These are phyloP conservation scores for Tylopilus orsonianus DNA, from an alignment of 1,284 basidiomycete genomes.

Conservation along the genomic window DNA sequence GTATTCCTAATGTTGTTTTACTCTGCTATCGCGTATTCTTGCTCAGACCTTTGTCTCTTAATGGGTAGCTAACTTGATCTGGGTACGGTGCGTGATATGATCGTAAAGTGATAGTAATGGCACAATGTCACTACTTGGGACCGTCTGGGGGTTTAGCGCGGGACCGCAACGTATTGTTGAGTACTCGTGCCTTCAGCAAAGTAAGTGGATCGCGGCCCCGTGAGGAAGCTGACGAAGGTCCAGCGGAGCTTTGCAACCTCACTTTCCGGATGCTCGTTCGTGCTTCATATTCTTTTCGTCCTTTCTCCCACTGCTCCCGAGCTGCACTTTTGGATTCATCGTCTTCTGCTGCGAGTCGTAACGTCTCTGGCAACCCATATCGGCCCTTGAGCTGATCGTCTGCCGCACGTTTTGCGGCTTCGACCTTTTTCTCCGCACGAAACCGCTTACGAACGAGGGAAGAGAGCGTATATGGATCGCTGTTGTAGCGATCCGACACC, in stretches of 20 bases:
- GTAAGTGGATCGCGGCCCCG: conserved; percentile 34
- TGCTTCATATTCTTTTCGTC: conserved; percentile 42
- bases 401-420: conserved; percentile 59
- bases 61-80: conserved; percentile 31
- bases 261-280: conserved; percentile 48
- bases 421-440: conserved; percentile 81
- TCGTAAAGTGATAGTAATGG: conserved; percentile 8
- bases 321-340: conserved; percentile 55
- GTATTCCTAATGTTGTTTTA: conserved; percentile 41
- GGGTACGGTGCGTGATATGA: conserved; percentile 16
- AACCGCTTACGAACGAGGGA: conserved; percentile 75
- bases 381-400: conserved; percentile 71
- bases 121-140: conserved; percentile 19
- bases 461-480: conserved; percentile 85
- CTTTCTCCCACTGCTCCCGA: conserved; percentile 59
- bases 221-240: conserved; percentile 23
- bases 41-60: conserved; percentile 38
- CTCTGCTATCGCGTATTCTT: conserved; percentile 40
- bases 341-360: conserved; percentile 62
- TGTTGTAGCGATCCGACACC: conserved; percentile 69
- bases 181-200: conserved; percentile 53
- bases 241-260: conserved; percentile 40
- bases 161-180: conserved; percentile 52
- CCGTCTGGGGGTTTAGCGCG: conserved; percentile 24
- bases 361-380: conserved; percentile 70